Evolutionary conservation across 169 alveolate genomes (phyloP).

Genomic region (Cryptosporidium tyzzeri): DNA sequence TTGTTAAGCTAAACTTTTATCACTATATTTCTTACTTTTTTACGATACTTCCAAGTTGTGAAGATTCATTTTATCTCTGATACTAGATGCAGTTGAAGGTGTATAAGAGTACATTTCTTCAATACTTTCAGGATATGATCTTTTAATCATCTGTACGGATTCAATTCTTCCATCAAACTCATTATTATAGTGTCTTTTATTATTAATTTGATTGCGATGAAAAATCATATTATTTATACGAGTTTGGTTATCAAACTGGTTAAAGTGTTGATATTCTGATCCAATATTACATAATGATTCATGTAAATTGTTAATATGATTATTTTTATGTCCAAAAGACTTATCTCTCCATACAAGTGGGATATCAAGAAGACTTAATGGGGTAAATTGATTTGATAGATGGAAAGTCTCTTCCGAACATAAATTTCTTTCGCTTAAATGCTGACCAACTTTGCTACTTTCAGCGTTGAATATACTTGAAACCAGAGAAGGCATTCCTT

Average conservation of each 20-base stretch:
- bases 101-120: constrained; percentile 71
- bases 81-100: constrained; percentile 74
- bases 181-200: constrained; percentile 25
- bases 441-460: background rate
- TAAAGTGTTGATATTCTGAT: background rate
- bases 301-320: background rate
- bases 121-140: constrained; percentile 61
- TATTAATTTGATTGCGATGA: constrained; percentile 7
- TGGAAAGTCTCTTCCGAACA: background rate
- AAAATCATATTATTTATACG: background rate
- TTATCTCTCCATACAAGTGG: constrained; percentile 58
- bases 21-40: background rate
- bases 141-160: constrained; percentile 19
- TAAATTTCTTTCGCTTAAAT: background rate
- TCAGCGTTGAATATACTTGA: constrained; percentile 29
- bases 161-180: constrained; percentile 10
- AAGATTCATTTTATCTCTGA: constrained; percentile 49
- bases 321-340: constrained; percentile 7
- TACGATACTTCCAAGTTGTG: constrained; percentile 35
- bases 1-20: background rate
- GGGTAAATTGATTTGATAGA: constrained; percentile 22
- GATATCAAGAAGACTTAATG: constrained; percentile 59
- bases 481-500: constrained; percentile 42
- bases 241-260: constrained; percentile 1
- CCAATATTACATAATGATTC: constrained; percentile 17